These are phyloP conservation scores for Mayamaea pseudoterrestris DNA, from an alignment of 108 stramenopile species.

Conservation along the genomic window DNA sequence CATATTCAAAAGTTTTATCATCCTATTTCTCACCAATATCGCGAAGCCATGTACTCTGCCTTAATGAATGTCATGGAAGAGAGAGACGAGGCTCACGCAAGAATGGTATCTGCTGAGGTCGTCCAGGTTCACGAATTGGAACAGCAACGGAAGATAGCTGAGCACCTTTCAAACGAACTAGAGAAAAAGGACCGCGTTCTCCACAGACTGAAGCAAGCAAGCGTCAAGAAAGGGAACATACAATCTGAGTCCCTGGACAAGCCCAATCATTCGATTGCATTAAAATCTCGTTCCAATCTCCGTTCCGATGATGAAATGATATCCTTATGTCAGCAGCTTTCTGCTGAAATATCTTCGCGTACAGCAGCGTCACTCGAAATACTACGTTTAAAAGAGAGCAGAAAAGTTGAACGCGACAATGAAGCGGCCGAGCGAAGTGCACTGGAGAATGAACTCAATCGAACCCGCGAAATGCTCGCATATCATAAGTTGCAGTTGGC, in stretches of 20 bases:
- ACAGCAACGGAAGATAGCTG: slow-evolving; percentile 21
- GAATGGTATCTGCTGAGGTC: slow-evolving; percentile 40
- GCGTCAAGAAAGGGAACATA: background rate
- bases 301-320: slow-evolving; percentile 57
- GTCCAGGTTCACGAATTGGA: slow-evolving; percentile 41
- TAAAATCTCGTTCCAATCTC: slow-evolving; percentile 8
- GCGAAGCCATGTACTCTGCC: slow-evolving; percentile 23
- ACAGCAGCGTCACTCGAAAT: slow-evolving; percentile 43
- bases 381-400: slow-evolving; percentile 32
- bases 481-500: slow-evolving; percentile 13
- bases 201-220: slow-evolving; percentile 10
- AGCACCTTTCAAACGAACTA: slow-evolving; percentile 12
- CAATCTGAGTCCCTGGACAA: background rate
- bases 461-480: too few relatives aligned
- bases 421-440: slow-evolving; percentile 27
- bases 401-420: slow-evolving; percentile 23
- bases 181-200: too few relatives aligned
- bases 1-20: too few relatives aligned
- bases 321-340: slow-evolving; percentile 50
- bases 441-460: slow-evolving; percentile 20
- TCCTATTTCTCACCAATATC: slow-evolving; percentile 11
- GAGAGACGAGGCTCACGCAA: slow-evolving; percentile 51
- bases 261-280: background rate
- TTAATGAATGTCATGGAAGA: slow-evolving; percentile 39
- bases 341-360: slow-evolving; percentile 41